Base-by-base conservation (phyloP, 2,329 filamentous ascomycete genomes). In the Cytospora paraplurivora region DNA sequence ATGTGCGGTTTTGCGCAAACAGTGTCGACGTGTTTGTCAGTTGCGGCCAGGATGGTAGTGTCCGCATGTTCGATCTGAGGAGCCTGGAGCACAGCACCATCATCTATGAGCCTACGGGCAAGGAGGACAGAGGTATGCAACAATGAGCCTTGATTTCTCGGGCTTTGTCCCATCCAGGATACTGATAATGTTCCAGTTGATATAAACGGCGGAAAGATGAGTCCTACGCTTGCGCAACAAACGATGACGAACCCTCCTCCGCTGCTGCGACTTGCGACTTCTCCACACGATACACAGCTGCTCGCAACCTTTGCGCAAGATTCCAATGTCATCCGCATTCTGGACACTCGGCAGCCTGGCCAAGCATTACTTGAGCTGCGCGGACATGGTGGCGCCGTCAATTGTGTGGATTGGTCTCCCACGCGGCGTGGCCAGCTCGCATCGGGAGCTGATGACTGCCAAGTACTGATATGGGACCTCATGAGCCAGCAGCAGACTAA, bases 21-120 rank as follows among this genome's bases (percentile, higher is more conserved):
- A 97, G 93, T 71, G 92, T 97, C n/a, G 95, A 99, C 72, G 93
- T 98, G 1, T 99, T 99, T 75, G 95, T 98, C 37, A 97, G 92
- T 75, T 99, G 95, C 75, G 95, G 95, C 58, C 94, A 96, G 62
- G 95, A 99, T 74, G 95, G 95, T 47, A 98, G 94, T 75, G 95
- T 99, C 33, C 88, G 95, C 70, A 99, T 99, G 95, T 99, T 99
- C 77, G 95, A 99, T 76, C 81, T 99, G 66, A 87, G 95, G 72
- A 98, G 94, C 75, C 79, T 99, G 59, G 95, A 99, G 75, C 95
- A 99, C 76, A 97, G 93, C 69, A 99, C 95, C 57, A 99, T 99
- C 75, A 99, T 99, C 68, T 99, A 99, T 75, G 95, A 99, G 76
- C 95, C 95, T 5, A 94, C 92, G 0, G 90, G 93, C 69, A 97